phyloP scores from a whole-genome alignment of 2,329 filamentous ascomycete genomes.

The Pezizomycotina sp. region DNA sequence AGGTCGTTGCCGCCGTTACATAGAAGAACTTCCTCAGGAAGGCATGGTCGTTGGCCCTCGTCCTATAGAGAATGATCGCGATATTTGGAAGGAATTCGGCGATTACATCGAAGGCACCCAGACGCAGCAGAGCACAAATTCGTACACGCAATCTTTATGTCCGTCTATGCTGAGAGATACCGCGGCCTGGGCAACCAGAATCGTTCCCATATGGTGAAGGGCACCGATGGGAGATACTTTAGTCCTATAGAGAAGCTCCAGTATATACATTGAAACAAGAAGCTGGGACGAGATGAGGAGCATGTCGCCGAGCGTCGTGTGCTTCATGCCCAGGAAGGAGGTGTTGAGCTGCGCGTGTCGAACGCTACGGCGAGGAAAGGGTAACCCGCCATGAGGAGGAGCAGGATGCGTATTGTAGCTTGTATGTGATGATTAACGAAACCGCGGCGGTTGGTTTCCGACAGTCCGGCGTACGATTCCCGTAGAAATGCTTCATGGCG shows the following conservation, averaged over 20 bases:
- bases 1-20: constrained; percentile 12
- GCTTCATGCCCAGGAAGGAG: background rate
- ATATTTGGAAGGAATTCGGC: constrained; percentile 9
- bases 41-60: background rate
- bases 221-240: constrained; percentile 6
- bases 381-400: constrained; percentile 6
- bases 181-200: constrained; percentile 5
- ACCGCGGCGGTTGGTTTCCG: constrained; percentile 1
- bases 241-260: constrained; percentile 7
- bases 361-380: constrained; percentile 10
- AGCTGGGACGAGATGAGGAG: constrained; percentile 6
- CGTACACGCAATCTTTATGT: constrained; percentile 6
- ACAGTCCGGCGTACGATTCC: background rate
- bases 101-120: constrained; percentile 12
- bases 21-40: constrained; percentile 7
- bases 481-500: constrained; percentile 1
- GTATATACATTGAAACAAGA: constrained; percentile 10
- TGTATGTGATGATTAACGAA: constrained; percentile 12
- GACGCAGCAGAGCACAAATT: constrained; percentile 12
- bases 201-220: constrained; percentile 11
- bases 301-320: constrained; percentile 7
- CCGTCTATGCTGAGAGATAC: constrained; percentile 12
- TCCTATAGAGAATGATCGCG: constrained; percentile 9
- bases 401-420: constrained; percentile 1
- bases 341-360: constrained; percentile 1